Evolutionary conservation across 768 basidiomycete genomes (phyloP), one percentile per base, ranked within the genome.

Genomic region (Leccinellum rugosiceps): DNA sequence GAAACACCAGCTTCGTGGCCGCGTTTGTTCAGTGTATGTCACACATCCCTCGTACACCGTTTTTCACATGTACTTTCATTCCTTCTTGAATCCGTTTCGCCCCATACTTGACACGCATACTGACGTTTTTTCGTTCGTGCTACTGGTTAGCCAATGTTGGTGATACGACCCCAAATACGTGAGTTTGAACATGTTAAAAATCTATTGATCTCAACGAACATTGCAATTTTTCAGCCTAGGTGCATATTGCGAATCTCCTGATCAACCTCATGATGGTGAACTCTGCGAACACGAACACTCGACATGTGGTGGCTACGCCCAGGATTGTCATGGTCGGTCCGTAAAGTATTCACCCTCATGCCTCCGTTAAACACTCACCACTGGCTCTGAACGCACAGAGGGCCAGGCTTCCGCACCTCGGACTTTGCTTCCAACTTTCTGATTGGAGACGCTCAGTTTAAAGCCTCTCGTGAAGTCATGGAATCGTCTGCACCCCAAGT

Each of bases 121-220:
- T 60, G 35, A 65, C 9, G 0, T 21, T 6, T 6, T 45, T 54
- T 17, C 10, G 1, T 53, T 53, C 21, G 11, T 14, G 11, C 32
- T 8, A n/a, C 17, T n/a, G 17, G 23, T 34, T 59, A 89, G 87
- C 88, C n/a, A 90, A 90, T 59, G 88, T 91, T 44, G 88, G 90
- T 3, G 88, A 90, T 65, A 88, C 86, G 28, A 88, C 80, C 59
- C 89, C 89, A 13, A 91, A 92, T 68, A 90, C 86, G 86, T 89
- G 57, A 66, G 86, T 76, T 48, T 49, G 23, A 9, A 34, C 4
- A 34, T 8, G 2, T n/a, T 15, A 6, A 2, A 19, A 30, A 19
- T 28, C 21, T 15, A 41, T 50, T 17, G 15, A 46, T 10, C 21
- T 14, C 10, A 23, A 21, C 19, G 5, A 3, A 5, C 34, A 30